Percentiles rank a stretch among this genome's conserved stretches.
phyloP scores from a whole-genome alignment of 225 moss, liverwort and hornwort genomes.

The Pseudisothecium myosuroides region DNA sequence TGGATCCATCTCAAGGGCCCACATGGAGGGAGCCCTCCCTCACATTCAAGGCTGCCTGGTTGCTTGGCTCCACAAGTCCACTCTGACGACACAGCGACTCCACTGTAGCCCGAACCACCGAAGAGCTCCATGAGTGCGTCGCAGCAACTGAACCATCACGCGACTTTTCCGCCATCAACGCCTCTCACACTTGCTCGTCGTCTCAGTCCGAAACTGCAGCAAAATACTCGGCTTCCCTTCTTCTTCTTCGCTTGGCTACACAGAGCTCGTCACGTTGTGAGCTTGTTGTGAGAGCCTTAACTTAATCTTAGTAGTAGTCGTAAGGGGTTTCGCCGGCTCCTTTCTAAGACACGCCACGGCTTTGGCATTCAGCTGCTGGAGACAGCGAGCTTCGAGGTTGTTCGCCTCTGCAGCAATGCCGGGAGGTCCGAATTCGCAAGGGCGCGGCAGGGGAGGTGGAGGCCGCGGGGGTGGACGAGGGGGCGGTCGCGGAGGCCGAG shows the following conservation, averaged over 20 bases:
- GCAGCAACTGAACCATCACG: not conserved
- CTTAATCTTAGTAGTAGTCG: not conserved
- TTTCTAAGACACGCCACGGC: not conserved
- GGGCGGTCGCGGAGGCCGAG: slow-evolving; percentile 43
- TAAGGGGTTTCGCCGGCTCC: not conserved
- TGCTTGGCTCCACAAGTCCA: too few relatives aligned
- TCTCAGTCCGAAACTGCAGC: not conserved
- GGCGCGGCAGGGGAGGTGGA: slow-evolving; percentile 51
- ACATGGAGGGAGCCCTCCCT: too few relatives aligned
- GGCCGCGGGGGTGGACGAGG: slow-evolving; percentile 48
- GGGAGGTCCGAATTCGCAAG: slow-evolving; percentile 54
- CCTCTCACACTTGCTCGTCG: not conserved
- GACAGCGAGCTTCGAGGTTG: not conserved
- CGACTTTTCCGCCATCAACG: not conserved
- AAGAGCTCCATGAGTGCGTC: not conserved
- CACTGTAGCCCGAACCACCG: not conserved
- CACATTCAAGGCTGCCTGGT: too few relatives aligned
- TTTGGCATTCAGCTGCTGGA: not conserved
- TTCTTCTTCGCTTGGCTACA: not conserved
- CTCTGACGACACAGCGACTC: not conserved
- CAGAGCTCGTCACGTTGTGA: not conserved
- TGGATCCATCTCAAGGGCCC: too few relatives aligned
- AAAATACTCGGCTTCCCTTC: not conserved
- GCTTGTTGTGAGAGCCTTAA: not conserved
- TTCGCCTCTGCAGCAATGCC: slow-evolving; percentile 23